These are phyloP conservation scores for Davidsoniella eucalypti DNA, from an alignment of 2,329 filamentous ascomycete species.

Conservation along the genomic window DNA sequence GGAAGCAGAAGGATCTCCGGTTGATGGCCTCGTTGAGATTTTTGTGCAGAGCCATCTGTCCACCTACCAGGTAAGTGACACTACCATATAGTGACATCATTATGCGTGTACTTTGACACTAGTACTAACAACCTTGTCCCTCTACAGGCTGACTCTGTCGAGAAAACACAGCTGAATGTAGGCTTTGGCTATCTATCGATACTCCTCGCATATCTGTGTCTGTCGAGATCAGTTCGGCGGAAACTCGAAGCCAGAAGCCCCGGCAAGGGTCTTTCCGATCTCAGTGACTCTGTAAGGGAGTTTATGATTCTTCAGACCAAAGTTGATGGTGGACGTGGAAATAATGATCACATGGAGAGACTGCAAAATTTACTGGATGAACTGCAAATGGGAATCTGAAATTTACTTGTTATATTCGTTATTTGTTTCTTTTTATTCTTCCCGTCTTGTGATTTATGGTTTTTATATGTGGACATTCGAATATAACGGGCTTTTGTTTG, in stretches of 20 bases:
- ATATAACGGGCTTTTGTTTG: no score
- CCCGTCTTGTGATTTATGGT: no score
- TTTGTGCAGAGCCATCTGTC: conserved; percentile 53
- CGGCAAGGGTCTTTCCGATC: conserved; percentile 26
- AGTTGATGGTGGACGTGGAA: conserved; percentile 26
- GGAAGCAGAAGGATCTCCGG: conserved; percentile 23
- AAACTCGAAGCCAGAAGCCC: conserved; percentile 27
- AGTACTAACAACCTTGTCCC: conserved; percentile 13
- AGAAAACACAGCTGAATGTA: conserved; percentile 66
- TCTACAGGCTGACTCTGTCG: conserved; percentile 47
- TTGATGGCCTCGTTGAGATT: conserved; percentile 43
- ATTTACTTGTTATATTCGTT: neutral
- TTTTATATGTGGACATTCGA: no score
- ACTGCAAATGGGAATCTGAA: conserved; percentile 15
- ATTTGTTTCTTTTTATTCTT: neutral
- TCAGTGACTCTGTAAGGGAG: conserved; percentile 37
- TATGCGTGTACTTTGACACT: neutral
- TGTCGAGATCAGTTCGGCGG: conserved; percentile 31
- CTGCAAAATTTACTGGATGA: conserved; percentile 23
- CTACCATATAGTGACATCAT: neutral
- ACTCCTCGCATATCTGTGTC: conserved; percentile 63
- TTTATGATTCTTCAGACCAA: conserved; percentile 36
- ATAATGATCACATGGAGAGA: conserved; percentile 20
- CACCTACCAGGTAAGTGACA: conserved; percentile 46
- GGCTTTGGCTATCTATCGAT: conserved; percentile 76